phyloP scores from a whole-genome alignment of 1,139 yeast genomes.

The Zygoascus hellenicus region DNA sequence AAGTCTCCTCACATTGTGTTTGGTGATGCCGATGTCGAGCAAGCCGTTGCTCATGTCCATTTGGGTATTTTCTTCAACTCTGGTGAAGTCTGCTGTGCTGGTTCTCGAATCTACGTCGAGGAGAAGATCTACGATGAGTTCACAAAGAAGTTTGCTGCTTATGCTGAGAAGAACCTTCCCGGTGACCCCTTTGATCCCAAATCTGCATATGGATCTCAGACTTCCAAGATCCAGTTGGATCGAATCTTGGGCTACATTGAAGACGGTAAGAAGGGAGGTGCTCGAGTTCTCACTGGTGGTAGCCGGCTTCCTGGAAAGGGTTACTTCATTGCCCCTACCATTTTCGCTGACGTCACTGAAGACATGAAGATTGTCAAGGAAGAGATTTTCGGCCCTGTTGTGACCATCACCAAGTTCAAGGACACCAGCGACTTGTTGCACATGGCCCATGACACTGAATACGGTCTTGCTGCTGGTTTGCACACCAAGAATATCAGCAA shows the following conservation, averaged over 20 bases:
- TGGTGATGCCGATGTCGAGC: constrained; percentile 61
- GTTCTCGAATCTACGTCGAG: constrained; percentile 76
- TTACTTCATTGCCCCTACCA: constrained; percentile 73
- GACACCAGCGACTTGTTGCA: constrained; percentile 64
- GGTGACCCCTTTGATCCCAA: constrained; percentile 72
- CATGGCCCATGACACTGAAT: constrained; percentile 65
- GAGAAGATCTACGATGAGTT: constrained; percentile 66
- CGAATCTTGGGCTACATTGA: constrained; percentile 70
- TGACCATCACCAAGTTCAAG: constrained; percentile 65
- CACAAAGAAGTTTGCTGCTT: constrained; percentile 51
- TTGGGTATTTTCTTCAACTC: constrained; percentile 69
- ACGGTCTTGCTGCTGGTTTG: constrained; percentile 80
- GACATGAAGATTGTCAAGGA: constrained; percentile 66
- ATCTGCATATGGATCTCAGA: constrained; percentile 82
- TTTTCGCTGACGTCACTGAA: constrained; percentile 65
- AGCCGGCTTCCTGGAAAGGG: constrained; percentile 58
- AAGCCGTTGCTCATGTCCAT: constrained; percentile 54
- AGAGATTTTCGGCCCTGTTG: constrained; percentile 87
- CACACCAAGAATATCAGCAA: constrained; percentile 57
- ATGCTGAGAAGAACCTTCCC: constrained; percentile 43
- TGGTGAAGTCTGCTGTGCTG: constrained; percentile 86
- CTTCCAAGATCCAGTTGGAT: constrained; percentile 66
- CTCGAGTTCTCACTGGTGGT: constrained; percentile 72
- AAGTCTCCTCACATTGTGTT: constrained; percentile 77
- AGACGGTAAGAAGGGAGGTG: constrained; percentile 70